These are phyloP conservation scores for Lactifluus piperatus DNA, from an alignment of 768 basidiomycete genomes.

Conservation along the genomic window DNA sequence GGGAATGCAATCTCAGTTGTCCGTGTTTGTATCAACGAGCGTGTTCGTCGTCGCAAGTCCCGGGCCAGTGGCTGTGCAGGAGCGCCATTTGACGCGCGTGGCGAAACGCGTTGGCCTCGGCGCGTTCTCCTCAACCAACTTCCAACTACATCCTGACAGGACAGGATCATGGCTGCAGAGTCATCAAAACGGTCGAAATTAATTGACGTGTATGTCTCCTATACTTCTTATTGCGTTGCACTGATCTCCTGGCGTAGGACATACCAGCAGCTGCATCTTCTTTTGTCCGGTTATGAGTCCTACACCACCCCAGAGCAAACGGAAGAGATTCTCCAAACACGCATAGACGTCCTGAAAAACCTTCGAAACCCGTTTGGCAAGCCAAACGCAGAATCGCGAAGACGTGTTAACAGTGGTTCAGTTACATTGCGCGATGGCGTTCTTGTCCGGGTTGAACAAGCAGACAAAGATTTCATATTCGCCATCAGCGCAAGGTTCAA, in stretches of 20 bases:
- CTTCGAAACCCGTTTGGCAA: constrained; percentile 58
- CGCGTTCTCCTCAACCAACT: not conserved
- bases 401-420: constrained; percentile 55
- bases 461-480: constrained; percentile 59
- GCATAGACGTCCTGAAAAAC: constrained; percentile 47
- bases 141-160: not conserved
- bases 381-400: constrained; percentile 59
- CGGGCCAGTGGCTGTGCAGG: not conserved
- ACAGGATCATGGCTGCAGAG: constrained; percentile 32
- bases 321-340: constrained; percentile 47
- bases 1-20: too few relatives aligned
- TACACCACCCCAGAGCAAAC: constrained; percentile 50
- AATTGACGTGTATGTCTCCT: constrained; percentile 54
- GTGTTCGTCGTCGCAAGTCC: not conserved
- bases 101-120: constrained; percentile 4
- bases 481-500: constrained; percentile 65
- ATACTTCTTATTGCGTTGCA: too few relatives aligned
- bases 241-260: constrained; percentile 35
- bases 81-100: not conserved
- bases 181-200: constrained; percentile 57
- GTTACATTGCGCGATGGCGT: constrained; percentile 64
- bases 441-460: constrained; percentile 51
- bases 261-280: constrained; percentile 52
- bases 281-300: constrained; percentile 51
- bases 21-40: not conserved